These are phyloP conservation scores for Ceratocystis huliohia DNA, from an alignment of 2,329 filamentous ascomycete genomes.

Conservation along the genomic window DNA sequence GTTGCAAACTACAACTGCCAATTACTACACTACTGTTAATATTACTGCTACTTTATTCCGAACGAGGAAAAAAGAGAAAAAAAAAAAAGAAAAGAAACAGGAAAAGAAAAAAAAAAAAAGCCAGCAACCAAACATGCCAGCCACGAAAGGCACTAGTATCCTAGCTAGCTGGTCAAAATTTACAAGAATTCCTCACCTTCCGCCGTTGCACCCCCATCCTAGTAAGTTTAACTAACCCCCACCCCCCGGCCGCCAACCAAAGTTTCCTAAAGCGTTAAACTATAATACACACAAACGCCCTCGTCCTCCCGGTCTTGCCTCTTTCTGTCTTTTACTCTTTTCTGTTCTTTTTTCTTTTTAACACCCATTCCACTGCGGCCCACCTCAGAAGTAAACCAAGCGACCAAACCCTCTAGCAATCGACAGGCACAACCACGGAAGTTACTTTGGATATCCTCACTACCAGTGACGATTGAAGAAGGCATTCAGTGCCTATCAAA, in stretches of 20 bases:
- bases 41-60: neutral
- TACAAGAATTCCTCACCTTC: conserved; percentile 11
- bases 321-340: conserved; percentile 20
- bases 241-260: neutral
- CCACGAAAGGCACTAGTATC: conserved; percentile 13
- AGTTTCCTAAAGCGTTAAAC: conserved; percentile 4
- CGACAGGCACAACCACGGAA: conserved; percentile 2
- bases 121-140: neutral
- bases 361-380: neutral
- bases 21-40: neutral
- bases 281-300: conserved; percentile 17
- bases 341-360: conserved; percentile 13
- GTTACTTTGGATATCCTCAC: neutral
- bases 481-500: neutral
- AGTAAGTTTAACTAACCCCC: neutral
- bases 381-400: neutral
- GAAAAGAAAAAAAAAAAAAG: neutral
- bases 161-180: conserved; percentile 13
- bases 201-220: conserved; percentile 7
- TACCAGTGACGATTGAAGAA: neutral
- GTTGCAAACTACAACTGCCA: neutral
- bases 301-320: conserved; percentile 19
- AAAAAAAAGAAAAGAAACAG: no score
- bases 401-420: neutral
- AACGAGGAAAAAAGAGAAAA: no score